Percentiles rank a stretch among this genome's conserved stretches.
Evolutionary conservation across 2,329 filamentous ascomycete species (phyloP).

Genomic region (Gnomoniopsis sp.): DNA sequence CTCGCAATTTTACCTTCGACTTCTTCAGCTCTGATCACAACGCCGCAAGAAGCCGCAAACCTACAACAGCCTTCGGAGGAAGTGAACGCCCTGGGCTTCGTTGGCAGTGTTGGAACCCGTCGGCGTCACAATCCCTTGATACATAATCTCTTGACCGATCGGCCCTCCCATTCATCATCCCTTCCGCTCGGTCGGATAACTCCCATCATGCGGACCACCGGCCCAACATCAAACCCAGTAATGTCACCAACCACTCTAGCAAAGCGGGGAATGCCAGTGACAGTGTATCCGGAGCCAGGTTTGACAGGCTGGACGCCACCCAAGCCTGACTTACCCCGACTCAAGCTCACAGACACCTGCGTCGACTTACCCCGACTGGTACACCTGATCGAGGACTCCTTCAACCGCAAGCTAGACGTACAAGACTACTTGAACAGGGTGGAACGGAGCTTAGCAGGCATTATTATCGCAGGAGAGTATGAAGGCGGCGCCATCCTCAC

Average conservation of each 20-base stretch:
- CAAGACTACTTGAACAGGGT: slow-evolving; percentile 80
- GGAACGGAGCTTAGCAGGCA: slow-evolving; percentile 74
- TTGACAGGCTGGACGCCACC: slow-evolving; percentile 66
- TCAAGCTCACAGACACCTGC: slow-evolving; percentile 73
- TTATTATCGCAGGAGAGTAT: slow-evolving; percentile 95
- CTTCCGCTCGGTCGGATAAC: slow-evolving; percentile 69
- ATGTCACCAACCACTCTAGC: slow-evolving; percentile 68
- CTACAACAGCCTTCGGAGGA: slow-evolving; percentile 28
- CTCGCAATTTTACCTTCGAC: slow-evolving; percentile 76
- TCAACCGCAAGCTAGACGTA: slow-evolving; percentile 79
- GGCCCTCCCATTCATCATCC: slow-evolving; percentile 88
- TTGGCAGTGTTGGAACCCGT: slow-evolving; percentile 51
- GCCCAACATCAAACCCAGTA: slow-evolving; percentile 19
- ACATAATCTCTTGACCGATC: slow-evolving; percentile 93
- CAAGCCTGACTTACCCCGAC: slow-evolving; percentile 51
- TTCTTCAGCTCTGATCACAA: slow-evolving; percentile 86
- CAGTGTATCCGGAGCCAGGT: slow-evolving; percentile 72
- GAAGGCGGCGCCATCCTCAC: slow-evolving; percentile 93
- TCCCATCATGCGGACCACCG: slow-evolving; percentile 21
- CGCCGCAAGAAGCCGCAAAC: slow-evolving; percentile 75
- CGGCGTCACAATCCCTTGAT: slow-evolving; percentile 77
- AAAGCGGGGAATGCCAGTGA: slow-evolving; percentile 87
- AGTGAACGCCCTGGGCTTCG: slow-evolving; percentile 45
- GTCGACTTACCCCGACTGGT: slow-evolving; percentile 82
- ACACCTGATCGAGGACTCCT: slow-evolving; percentile 89